Base-by-base conservation (phyloP, 352 stramenopile genomes). In the Phytophthora uliginosa region DNA sequence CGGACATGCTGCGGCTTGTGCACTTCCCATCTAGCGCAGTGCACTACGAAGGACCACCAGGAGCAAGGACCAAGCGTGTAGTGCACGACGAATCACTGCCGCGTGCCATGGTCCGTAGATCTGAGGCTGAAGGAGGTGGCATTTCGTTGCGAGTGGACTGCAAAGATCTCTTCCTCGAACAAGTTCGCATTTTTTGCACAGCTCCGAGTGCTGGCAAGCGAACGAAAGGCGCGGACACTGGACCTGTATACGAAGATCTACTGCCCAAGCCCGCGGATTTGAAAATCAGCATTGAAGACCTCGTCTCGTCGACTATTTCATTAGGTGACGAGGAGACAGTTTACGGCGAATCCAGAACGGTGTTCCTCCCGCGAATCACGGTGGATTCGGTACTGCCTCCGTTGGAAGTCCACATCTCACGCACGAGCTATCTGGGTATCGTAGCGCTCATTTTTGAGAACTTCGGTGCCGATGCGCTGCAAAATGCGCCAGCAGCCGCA, bases 371-470 rank as follows among this genome's bases (percentile, higher is more conserved):
- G 31, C 84, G 89, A 17, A 91, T 96, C 31, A 86, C 77, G 5
- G 83, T 96, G 33, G 60, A 91, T 28, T 85, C 78, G 2, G 63
- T 79, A 36, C 45, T 85, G 17, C 75, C 74, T 3, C 66, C 74
- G 26, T 22, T 85, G 10, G 71, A 77, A 56, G 59, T 68, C 12
- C 66, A 77, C 15, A 54, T 85, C 22, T 81, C 75, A 15, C 78
- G 78, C 42, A 85, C 78, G 0, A 77, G 68, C 53, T 96, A 96
- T 62, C 54, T 94, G 38, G 82, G 83, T 26, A 77, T 92, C n/a
- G 74, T 96, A 6, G 82, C 74, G 4, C 52, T 96, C 0, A 59
- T 95, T 22, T 55, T 82, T 34, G 78, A 94, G 20, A 96, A 96
- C 69, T 93, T 96, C 63, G 84, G 86, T 13, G 89, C 85, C 2